Evolutionary conservation across 2,329 filamentous ascomycete species (phyloP), one percentile per base, ranked within the genome.

Genomic region (Pezicula carpinea): DNA sequence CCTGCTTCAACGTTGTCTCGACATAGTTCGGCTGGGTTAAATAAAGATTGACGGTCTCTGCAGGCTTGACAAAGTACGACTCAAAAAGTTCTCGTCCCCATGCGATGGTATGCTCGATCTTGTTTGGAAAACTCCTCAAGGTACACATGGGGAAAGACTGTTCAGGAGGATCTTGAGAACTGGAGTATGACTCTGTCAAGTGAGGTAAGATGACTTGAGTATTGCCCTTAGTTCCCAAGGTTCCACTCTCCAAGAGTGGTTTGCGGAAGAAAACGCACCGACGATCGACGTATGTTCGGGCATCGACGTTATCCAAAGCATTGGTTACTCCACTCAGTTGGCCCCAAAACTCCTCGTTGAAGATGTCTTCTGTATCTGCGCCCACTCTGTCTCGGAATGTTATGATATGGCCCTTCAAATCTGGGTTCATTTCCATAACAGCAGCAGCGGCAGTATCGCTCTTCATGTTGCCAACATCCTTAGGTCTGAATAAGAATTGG

Each of bases 101-200:
- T 3, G 93, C 93, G 66, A 99, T 99, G 1, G 93, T 97, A 69
- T 99, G 93, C 71, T 99, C 91, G 60, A 99, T 99, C 61, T 86
- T 86, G 76, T 99, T 99, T 49, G 93, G 93, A 76, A 99, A 99
- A 69, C 91, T 96, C 63, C 89, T 83, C 52, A 99, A 78, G 5
- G 93, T 97, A 68, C 93, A 99, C 91, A 97, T 97, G 1, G 93
- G 93, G 77, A 99, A 97, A 1, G 93, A 95, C 72, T 96, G 90
- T 76, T 99, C 95, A 0, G 93, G 93, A 1, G 93, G 93, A 66
- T 99, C 95, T 66, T 96, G 92, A 17, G 93, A 97, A 61, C 85
- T 89, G 1, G 93, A 96, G 73, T 99, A 99, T 1, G 93, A 97
- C 69, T 99, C 95, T 1, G 93, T 97, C 53, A 96, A 72, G 58